phyloP scores from a whole-genome alignment of 257 asterid species.

The Lavandula angustifolia region DNA sequence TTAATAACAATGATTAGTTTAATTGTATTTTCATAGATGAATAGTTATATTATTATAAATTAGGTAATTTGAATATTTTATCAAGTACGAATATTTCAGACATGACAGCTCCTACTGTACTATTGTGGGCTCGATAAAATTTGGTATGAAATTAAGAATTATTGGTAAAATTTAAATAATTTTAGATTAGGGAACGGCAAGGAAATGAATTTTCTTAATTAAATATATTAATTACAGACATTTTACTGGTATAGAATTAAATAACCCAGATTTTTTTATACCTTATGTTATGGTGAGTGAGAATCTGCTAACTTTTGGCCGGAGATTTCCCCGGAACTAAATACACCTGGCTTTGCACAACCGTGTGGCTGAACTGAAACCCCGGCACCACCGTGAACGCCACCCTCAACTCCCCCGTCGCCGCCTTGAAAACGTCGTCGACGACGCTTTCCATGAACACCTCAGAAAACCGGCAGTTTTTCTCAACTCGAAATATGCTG shows the following conservation, averaged over 20 bases:
- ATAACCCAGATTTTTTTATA: neutral
- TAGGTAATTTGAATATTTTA: too few species aligned
- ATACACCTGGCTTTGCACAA: slow-evolving; percentile 88
- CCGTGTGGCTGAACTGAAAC: slow-evolving; percentile 62
- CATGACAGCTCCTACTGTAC: too few species aligned
- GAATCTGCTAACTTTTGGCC: slow-evolving; percentile 29
- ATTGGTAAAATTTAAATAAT: too few species aligned
- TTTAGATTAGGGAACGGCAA: too few species aligned
- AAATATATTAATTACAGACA: neutral
- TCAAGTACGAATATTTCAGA: too few species aligned
- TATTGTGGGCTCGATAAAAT: too few species aligned
- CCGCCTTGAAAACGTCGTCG: slow-evolving; percentile 53
- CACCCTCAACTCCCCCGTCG: slow-evolving; percentile 50
- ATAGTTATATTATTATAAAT: too few species aligned
- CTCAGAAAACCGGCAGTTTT: slow-evolving; percentile 60
- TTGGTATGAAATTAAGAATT: too few species aligned
- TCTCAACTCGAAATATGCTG: slow-evolving; percentile 56
- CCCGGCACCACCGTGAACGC: slow-evolving; percentile 94
- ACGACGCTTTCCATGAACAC: slow-evolving; percentile 80
- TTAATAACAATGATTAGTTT: too few species aligned
- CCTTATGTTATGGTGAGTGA: neutral
- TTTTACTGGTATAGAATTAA: neutral
- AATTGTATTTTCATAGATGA: too few species aligned
- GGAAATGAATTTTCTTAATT: neutral
- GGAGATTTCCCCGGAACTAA: slow-evolving; percentile 42